Evolutionary conservation across 805 yeast genomes (phyloP).

Genomic region (Spathaspora arborariae): DNA sequence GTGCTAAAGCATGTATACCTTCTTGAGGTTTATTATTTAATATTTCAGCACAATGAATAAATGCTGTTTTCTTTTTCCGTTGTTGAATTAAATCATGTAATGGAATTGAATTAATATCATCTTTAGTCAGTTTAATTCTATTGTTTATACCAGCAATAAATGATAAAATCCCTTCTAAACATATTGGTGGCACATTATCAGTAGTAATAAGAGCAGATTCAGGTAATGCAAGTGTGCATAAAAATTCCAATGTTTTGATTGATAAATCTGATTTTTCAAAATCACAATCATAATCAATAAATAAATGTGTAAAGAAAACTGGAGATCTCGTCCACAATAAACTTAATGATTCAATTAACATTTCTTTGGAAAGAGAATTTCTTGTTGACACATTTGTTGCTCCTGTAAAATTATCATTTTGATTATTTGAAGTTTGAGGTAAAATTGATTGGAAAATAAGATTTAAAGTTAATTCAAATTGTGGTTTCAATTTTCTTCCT

Average conservation of each 20-base stretch:
- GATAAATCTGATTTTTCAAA: constrained; percentile 80
- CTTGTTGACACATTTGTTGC: constrained; percentile 20
- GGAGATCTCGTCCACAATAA: constrained; percentile 81
- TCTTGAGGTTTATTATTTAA: constrained; percentile 78
- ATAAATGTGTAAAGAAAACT: constrained; percentile 67
- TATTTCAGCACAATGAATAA: constrained; percentile 66
- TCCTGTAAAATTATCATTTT: constrained; percentile 19
- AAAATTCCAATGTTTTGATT: constrained; percentile 58
- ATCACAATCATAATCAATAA: constrained; percentile 86
- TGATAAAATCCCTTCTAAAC: constrained; percentile 81
- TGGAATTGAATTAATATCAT: constrained; percentile 7
- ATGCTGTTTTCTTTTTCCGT: constrained; percentile 62
- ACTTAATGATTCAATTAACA: constrained; percentile 79
- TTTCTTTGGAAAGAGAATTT: constrained; percentile 60
- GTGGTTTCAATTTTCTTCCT: constrained; percentile 66
- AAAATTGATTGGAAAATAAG: constrained; percentile 59
- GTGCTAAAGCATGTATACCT: constrained; percentile 66
- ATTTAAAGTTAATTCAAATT: constrained; percentile 69
- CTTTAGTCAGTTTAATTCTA: constrained; percentile 31
- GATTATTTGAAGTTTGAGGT: constrained; percentile 11
- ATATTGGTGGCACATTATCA: constrained; percentile 86
- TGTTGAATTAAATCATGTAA: constrained; percentile 36
- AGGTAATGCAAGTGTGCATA: constrained; percentile 78
- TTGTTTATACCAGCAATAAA: constrained; percentile 62
- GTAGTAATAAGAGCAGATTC: constrained; percentile 79